phyloP scores from a whole-genome alignment of 1,284 basidiomycete genomes.

The Cerioporus squamosus region DNA sequence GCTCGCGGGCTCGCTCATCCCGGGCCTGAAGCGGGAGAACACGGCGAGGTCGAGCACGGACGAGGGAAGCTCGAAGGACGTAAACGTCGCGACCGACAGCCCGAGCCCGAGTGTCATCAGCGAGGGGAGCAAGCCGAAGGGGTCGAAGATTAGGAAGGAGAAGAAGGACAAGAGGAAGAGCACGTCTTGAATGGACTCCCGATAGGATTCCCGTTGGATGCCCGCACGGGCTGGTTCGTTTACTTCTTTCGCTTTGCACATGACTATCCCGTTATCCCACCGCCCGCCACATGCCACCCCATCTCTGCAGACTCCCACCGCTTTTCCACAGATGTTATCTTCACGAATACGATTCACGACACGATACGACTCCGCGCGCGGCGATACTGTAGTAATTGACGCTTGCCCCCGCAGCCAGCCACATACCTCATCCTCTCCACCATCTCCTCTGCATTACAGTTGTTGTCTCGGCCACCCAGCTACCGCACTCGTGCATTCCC shows the following conservation, averaged over 20 bases:
- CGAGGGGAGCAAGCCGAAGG: conserved; percentile 32
- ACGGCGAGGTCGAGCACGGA: conserved; percentile 31
- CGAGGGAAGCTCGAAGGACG: conserved; percentile 26
- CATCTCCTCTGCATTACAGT: conserved; percentile 13
- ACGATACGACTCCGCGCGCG: conserved; percentile 24
- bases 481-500: conserved; percentile 17
- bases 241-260: conserved; percentile 16
- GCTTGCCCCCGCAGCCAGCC: conserved; percentile 13
- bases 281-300: conserved; percentile 5
- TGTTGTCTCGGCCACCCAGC: conserved; percentile 17
- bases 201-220: not conserved
- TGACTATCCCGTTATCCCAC: conserved; percentile 20
- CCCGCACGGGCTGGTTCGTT: not conserved
- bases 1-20: conserved; percentile 39
- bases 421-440: conserved; percentile 18
- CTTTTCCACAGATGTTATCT: not conserved
- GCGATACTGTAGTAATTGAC: conserved; percentile 36
- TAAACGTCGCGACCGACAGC: conserved; percentile 26
- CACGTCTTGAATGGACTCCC: conserved; percentile 22
- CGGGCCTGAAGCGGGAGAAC: conserved; percentile 35
- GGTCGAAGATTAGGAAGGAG: conserved; percentile 34
- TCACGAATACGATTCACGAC: conserved; percentile 25
- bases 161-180: conserved; percentile 38
- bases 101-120: conserved; percentile 34
- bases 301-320: not conserved